A percentile compares a stretch with the other conserved stretches of the same genome.
Evolutionary conservation across 2,329 filamentous ascomycete genomes (phyloP).

Genomic region (Verticillium longisporum): DNA sequence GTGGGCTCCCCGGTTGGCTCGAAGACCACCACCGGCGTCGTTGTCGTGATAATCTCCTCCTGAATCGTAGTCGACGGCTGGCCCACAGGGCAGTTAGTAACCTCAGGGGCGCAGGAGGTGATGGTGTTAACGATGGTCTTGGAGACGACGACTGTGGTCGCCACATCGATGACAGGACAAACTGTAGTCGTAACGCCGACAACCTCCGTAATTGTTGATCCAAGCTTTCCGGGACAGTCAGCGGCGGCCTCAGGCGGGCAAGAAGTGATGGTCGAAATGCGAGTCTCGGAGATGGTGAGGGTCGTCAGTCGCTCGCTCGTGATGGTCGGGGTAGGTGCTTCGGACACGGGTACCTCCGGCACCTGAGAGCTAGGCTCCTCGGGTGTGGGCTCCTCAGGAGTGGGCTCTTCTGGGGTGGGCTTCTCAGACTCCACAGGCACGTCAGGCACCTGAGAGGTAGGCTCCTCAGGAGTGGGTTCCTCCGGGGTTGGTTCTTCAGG

Average conservation of each 20-base stretch:
- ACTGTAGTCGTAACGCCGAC: slow-evolving; percentile 34
- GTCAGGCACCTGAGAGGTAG: neutral
- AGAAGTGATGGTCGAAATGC: slow-evolving; percentile 20
- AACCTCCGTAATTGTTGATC: neutral
- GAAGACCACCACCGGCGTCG: neutral
- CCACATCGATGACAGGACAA: slow-evolving; percentile 21
- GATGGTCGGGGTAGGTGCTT: slow-evolving; percentile 1
- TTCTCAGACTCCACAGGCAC: neutral
- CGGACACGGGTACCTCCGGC: neutral
- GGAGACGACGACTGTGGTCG: slow-evolving; percentile 3
- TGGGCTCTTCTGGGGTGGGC: neutral
- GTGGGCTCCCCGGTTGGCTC: neutral
- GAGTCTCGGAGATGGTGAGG: slow-evolving; percentile 19
- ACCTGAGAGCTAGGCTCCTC: neutral
- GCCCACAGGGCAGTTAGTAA: slow-evolving; percentile 6
- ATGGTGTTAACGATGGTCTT: slow-evolving; percentile 5
- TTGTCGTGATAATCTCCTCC: slow-evolving; percentile 9
- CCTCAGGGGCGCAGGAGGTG: slow-evolving; percentile 4
- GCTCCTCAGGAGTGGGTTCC: neutral
- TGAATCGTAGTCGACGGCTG: slow-evolving; percentile 13
- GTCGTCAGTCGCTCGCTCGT: slow-evolving; percentile 8
- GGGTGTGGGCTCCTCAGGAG: neutral
- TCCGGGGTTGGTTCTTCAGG: neutral
- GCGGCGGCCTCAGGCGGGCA: slow-evolving; percentile 14
- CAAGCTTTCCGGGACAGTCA: slow-evolving; percentile 14